Percentiles rank a stretch among this genome's conserved stretches.
Evolutionary conservation across 495 filamentous ascomycete species (phyloP).

Genomic region (Xylaria venustula): DNA sequence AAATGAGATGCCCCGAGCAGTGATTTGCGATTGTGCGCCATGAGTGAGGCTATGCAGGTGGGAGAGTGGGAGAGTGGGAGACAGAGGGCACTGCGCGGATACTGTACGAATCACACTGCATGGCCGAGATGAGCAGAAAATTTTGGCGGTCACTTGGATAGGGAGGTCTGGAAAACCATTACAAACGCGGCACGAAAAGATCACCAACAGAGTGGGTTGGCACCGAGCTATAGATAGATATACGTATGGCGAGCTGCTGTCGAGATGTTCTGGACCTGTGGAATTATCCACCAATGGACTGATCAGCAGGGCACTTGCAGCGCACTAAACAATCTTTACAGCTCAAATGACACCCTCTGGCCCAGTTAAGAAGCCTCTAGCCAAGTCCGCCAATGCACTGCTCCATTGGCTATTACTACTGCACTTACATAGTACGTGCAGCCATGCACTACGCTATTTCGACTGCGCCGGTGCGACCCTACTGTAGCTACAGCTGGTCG

Average conservation of each 20-base stretch:
- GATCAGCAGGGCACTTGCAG: neutral
- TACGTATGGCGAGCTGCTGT: neutral
- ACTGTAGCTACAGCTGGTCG: too few relatives aligned
- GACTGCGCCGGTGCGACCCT: too few relatives aligned
- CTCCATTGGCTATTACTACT: neutral
- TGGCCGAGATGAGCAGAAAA: neutral
- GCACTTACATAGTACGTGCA: neutral
- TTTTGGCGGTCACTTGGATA: neutral
- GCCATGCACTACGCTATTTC: too few relatives aligned
- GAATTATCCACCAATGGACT: conserved; percentile 9
- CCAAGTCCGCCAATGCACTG: neutral
- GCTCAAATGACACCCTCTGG: conserved; percentile 7
- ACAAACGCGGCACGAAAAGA: neutral
- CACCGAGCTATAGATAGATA: neutral
- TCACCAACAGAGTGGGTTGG: neutral
- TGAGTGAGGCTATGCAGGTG: neutral
- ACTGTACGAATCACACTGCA: conserved; percentile 1
- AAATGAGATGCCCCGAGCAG: neutral
- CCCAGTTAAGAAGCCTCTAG: neutral
- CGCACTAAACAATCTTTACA: conserved; percentile 3
- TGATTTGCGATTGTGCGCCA: neutral
- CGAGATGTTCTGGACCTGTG: neutral
- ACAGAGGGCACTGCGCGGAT: neutral
- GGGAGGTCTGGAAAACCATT: neutral
- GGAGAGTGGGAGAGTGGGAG: neutral